These are phyloP conservation scores for Lentinula sp. DNA, from an alignment of 768 basidiomycete genomes.

Conservation along the genomic window DNA sequence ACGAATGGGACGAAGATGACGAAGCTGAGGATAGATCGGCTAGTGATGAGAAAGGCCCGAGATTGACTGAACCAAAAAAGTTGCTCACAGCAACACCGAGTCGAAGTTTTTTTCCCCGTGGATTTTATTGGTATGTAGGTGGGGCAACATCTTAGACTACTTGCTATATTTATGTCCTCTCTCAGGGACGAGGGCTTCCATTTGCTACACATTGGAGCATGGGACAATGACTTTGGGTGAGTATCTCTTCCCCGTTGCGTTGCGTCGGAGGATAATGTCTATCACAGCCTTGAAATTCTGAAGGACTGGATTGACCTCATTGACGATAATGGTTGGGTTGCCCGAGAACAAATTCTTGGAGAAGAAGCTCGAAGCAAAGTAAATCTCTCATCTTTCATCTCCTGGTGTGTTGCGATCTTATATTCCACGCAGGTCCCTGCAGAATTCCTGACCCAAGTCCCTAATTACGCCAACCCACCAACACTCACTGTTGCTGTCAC, in stretches of 20 bases:
- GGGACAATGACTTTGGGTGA: conserved; percentile 86
- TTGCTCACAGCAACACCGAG: conserved; percentile 92
- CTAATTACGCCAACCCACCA: conserved; percentile 91
- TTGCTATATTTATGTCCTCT: background rate
- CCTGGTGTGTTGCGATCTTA: background rate
- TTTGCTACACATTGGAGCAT: conserved; percentile 82
- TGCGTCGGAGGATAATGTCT: background rate
- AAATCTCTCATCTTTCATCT: conserved; percentile 3
- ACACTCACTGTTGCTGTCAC: conserved; percentile 93
- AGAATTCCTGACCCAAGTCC: conserved; percentile 92
- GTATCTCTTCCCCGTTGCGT: background rate
- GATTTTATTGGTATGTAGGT: conserved; percentile 81
- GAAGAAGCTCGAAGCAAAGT: conserved; percentile 93
- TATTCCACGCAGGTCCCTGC: conserved; percentile 56
- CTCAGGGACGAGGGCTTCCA: conserved; percentile 97
- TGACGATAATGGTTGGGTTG: conserved; percentile 95
- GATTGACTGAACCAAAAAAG: conserved; percentile 65
- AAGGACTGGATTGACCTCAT: conserved; percentile 87
- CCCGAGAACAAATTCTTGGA: conserved; percentile 91
- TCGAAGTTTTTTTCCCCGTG: conserved; percentile 94
- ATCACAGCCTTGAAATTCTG: conserved; percentile 74
- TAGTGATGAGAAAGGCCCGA: conserved; percentile 46
- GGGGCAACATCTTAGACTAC: background rate
- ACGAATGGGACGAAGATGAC: conserved; percentile 84
- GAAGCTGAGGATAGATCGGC: conserved; percentile 27